Base-by-base conservation (phyloP, 2,329 filamentous ascomycete species). In the Curvularia sp. region DNA sequence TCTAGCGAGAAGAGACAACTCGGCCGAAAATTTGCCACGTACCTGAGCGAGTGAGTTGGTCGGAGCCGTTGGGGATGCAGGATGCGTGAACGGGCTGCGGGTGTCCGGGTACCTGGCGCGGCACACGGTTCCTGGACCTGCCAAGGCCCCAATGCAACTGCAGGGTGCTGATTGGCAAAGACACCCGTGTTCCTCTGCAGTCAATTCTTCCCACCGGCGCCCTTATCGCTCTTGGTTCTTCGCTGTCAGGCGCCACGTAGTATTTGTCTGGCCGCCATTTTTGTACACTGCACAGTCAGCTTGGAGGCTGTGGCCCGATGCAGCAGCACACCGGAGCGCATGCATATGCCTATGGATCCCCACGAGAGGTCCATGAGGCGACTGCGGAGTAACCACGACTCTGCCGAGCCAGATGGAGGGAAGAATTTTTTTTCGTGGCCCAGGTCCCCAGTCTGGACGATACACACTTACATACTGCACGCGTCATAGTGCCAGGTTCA, bases 391-490 rank as follows among this genome's bases (percentile, higher is more conserved):
- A 31, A 50, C 33, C 28, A 47, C 43, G 43, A 30, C 44, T 35
- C 44, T 35, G 55, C 30, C 38, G 28, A 58, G 52, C 24, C 52
- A 42, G 52, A 41, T 47, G 41, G 52, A 35, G 12, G 33, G 46
- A 28, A 50, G 51, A 55, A 39, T 43, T 46, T 58, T 58, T 58
- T 18, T 48, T 46, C 54, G 33, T 28, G 48, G 42, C 22, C 33
- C 22, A 39, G 33, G 52, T 58, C 31, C 22, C 47, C 15, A 38
- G 33, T 50, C 35, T 39, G 31, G 30, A 42, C 26, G 31, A 30
- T 39, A n/a, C 35, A 18, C 13, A 38, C 35, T 38, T 38, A 38
- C 35, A 38, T 8, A 55, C 56, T 55, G 39, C 56, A 58, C 46
- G 56, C 43, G 53, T 58, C 54, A 49, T 43, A 41, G 33, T 50